A percentile compares a stretch with the other conserved stretches of the same genome.
These are phyloP conservation scores for Lyophyllum semitale DNA, from an alignment of 768 basidiomycete genomes.

Conservation along the genomic window DNA sequence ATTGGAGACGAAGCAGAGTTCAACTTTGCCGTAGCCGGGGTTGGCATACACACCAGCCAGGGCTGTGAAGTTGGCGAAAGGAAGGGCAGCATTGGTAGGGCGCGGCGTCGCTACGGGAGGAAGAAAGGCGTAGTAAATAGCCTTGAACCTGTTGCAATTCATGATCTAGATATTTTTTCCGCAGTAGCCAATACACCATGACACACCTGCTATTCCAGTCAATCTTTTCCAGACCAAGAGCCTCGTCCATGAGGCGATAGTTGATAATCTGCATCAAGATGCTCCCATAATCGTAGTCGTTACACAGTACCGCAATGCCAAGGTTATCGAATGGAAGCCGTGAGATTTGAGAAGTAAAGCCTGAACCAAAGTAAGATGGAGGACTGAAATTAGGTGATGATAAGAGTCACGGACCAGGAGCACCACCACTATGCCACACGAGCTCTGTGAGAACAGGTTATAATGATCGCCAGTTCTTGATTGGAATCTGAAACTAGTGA, in stretches of 20 bases:
- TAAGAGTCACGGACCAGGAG: slow-evolving; percentile 9
- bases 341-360: slow-evolving; percentile 15
- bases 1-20: slow-evolving; percentile 20
- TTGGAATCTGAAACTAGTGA: too few species aligned
- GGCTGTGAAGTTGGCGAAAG: slow-evolving; percentile 11
- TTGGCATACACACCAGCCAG: slow-evolving; percentile 19
- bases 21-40: slow-evolving; percentile 18
- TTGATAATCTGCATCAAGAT: slow-evolving; percentile 16
- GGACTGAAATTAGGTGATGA: not conserved
- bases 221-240: slow-evolving; percentile 19
- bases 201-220: slow-evolving; percentile 19
- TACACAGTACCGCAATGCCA: slow-evolving; percentile 21
- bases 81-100: slow-evolving; percentile 13
- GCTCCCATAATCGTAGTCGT: slow-evolving; percentile 19
- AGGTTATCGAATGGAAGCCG: slow-evolving; percentile 20
- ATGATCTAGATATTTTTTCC: not conserved
- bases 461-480: too few species aligned
- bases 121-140: not conserved
- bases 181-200: too few species aligned
- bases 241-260: slow-evolving; percentile 20
- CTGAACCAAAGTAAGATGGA: slow-evolving; percentile 4
- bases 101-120: slow-evolving; percentile 12
- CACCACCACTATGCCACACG: slow-evolving; percentile 14
- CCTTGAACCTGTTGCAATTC: not conserved
- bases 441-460: too few species aligned